Percentiles rank a stretch among this genome's conserved stretches.
Evolutionary conservation across 139 green algal species (phyloP).

Genomic region (Micractinium conductrix): DNA sequence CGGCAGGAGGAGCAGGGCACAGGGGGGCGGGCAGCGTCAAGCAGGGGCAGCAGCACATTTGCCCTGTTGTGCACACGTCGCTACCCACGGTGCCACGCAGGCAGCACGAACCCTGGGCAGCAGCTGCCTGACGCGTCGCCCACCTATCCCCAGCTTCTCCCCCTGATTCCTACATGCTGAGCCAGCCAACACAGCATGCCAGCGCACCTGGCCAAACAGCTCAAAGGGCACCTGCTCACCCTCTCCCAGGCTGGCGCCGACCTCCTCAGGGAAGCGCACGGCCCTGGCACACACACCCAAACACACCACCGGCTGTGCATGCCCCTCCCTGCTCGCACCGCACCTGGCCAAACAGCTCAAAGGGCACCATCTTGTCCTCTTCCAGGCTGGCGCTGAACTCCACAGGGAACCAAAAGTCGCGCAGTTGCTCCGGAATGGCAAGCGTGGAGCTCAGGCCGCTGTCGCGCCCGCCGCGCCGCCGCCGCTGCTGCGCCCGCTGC

Average conservation of each 20-base stretch:
- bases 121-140: no score
- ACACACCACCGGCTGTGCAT: neutral
- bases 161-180: no score
- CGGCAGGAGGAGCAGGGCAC: constrained; percentile 50
- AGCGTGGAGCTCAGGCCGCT: constrained; percentile 41
- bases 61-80: neutral
- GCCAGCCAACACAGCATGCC: no score
- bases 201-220: constrained; percentile 79
- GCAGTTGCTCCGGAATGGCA: constrained; percentile 38
- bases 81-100: neutral
- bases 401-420: constrained; percentile 50
- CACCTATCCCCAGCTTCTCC: no score
- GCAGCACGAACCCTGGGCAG: neutral
- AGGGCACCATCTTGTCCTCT: constrained; percentile 53
- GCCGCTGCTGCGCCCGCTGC: neutral
- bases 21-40: neutral
- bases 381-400: constrained; percentile 43
- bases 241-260: constrained; percentile 28
- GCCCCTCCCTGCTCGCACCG: neutral
- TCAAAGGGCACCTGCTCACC: constrained; percentile 77
- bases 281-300: no score
- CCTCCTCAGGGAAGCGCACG: constrained; percentile 52
- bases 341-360: constrained; percentile 91
- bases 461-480: neutral
- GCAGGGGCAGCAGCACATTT: neutral